Conservation (phyloP, 2,329 filamentous ascomycete genomes). For the Sclerotinia trifoliorum region DNA sequence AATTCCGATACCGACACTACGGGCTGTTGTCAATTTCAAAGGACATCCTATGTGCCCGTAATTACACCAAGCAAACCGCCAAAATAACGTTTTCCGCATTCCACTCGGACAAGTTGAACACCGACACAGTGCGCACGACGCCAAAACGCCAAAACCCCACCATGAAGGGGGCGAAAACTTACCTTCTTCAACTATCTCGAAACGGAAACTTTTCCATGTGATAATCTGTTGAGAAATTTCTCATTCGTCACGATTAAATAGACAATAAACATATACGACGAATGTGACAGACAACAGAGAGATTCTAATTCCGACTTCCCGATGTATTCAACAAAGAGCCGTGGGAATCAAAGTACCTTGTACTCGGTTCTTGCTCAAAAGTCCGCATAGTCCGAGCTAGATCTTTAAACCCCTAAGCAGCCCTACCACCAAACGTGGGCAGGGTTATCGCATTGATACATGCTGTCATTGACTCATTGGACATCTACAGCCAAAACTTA, state of each 20-base stretch:
- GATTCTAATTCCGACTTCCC: not conserved
- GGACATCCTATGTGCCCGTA: not conserved
- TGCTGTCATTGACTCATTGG: too few species aligned
- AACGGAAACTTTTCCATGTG: not conserved
- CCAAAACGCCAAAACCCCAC: not conserved
- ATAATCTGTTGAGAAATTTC: not conserved
- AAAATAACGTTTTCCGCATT: not conserved
- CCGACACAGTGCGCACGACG: conserved; percentile 2
- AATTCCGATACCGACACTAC: not conserved
- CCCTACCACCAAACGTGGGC: not conserved
- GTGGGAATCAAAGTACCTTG: too few species aligned
- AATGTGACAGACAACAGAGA: not conserved
- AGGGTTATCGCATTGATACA: too few species aligned
- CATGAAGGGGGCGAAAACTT: not conserved
- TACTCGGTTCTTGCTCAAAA: not conserved
- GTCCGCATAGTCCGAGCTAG: conserved; percentile 8
- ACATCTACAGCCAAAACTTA: not conserved
- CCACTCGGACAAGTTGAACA: conserved; percentile 14
- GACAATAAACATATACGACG: not conserved
- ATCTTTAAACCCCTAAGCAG: not conserved
- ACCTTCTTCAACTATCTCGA: not conserved
- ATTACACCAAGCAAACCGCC: not conserved
- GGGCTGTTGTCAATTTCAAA: not conserved
- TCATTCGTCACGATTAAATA: not conserved
- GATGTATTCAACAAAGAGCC: not conserved